Evolutionary conservation across 2,329 filamentous ascomycete genomes (phyloP), one percentile per base, ranked within the genome.

Genomic region (Graphilbum sp.): DNA sequence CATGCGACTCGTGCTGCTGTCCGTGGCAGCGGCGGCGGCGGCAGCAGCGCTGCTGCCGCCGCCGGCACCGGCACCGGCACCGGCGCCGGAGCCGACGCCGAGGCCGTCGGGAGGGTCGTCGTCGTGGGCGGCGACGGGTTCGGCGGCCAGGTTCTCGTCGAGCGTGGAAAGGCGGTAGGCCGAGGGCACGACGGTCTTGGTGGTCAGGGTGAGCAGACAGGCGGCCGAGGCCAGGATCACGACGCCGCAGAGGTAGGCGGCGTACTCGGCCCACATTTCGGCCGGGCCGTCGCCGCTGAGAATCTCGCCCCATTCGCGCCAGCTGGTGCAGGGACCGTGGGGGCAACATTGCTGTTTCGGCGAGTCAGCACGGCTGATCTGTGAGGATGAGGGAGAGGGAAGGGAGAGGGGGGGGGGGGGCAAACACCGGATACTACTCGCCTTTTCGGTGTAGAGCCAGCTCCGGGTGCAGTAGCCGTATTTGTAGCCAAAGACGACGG

Each of bases 171-270:
- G 71, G 1, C 80, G 82, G 47, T 93, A 80, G 1, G 84, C 78
- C 2, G 87, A 94, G 1, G 88, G 87, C 2, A 96, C 84, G 7
- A 90, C 79, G 0, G 88, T 96, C 59, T 92, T 93, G n/a, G 90
- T 95, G 23, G 75, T 76, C 33, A 96, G 61, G 0, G 88, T 92
- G 41, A 96, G 61, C 36, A 80, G 62, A 51, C 87, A 96, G 3
- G 87, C 76, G 5, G 77, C 53, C 42, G 73, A 59, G 3, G 90
- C 69, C 21, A 96, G 69, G 2, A 66, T 38, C 12, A 94, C 61
- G 16, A 84, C 84, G 48, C 75, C 73, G 29, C 73, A 45, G 37
- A 93, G 66, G 53, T 88, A 96, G 39, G 85, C 67, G 21, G 62
- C 61, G 52, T 80, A 96, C 44, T 93, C 79, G n/a, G 80, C 74